Evolutionary conservation across 495 filamentous ascomycete species (phyloP).

Genomic region (Rusavskia elegans): DNA sequence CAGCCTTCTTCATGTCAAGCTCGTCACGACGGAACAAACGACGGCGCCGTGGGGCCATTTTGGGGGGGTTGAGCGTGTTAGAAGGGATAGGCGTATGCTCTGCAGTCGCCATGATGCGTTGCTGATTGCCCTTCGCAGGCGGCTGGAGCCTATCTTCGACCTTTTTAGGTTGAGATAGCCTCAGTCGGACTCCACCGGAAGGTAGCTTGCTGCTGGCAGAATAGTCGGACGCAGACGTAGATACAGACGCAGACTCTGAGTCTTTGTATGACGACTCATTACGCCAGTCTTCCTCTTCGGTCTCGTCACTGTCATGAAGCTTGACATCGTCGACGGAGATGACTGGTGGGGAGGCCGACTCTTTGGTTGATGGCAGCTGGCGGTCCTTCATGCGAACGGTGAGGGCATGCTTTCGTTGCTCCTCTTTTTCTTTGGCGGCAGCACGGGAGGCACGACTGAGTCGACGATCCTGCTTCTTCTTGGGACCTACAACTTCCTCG

Average conservation of each 20-base stretch:
- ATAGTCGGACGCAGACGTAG: slow-evolving; percentile 15
- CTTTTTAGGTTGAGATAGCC: slow-evolving; percentile 14
- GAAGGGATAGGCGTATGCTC: neutral
- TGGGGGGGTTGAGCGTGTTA: neutral
- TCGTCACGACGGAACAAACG: slow-evolving; percentile 16
- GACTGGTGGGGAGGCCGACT: slow-evolving; percentile 6
- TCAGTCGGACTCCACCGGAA: slow-evolving; percentile 10
- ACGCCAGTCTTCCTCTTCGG: slow-evolving; percentile 17
- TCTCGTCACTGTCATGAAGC: slow-evolving; percentile 12
- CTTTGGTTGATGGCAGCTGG: slow-evolving; percentile 6
- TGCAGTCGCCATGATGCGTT: neutral
- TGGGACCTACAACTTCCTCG: slow-evolving; percentile 22
- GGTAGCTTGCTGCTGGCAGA: slow-evolving; percentile 8
- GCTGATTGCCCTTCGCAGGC: neutral
- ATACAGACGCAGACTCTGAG: slow-evolving; percentile 12
- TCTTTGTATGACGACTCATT: slow-evolving; percentile 12
- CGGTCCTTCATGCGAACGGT: slow-evolving; percentile 8
- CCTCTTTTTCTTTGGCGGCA: slow-evolving; percentile 5
- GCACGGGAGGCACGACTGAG: slow-evolving; percentile 20
- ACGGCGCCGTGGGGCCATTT: neutral
- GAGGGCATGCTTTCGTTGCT: slow-evolving; percentile 7
- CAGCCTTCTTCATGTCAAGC: slow-evolving; percentile 24
- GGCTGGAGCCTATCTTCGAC: neutral
- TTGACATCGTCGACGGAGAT: slow-evolving; percentile 5
- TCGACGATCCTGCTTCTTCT: slow-evolving; percentile 32